Evolutionary conservation across 768 basidiomycete species (phyloP), one percentile per base, ranked within the genome.

Genomic region (button mushroom (Agaricus bisporus)): DNA sequence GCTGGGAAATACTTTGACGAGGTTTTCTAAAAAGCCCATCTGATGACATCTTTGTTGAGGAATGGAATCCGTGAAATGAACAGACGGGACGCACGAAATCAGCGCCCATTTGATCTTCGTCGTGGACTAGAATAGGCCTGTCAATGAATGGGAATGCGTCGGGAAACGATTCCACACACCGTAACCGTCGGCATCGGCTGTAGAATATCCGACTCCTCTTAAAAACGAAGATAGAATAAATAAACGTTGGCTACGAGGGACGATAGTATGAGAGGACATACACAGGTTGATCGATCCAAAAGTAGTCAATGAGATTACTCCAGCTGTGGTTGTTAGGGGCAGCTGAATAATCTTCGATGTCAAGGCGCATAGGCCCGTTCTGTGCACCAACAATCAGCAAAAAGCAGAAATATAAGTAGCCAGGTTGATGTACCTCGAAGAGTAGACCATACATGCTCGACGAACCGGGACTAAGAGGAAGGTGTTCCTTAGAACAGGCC

Each of bases 231-330:
- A 22, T 22, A 22, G 4, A 22, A 22, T 22, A 20, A 35, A 25
- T 14, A 32, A 17, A 48, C 15, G 11, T 29, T 26, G 17, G n/a
- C 28, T 12, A 10, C 28, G n/a, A 32, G 10, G 25, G 25, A 36
- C 46, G 32, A 46, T 46, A 17, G 46, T 20, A 43, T 9, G 42
- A 28, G 28, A 22, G 4, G 22, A 58, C 70, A 49, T 63, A 79
- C 77, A 86, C 85, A 45, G 86, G 87, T 52, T 88, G 83, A 60
- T 89, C 88, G 47, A 89, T 70, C 84, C 83, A 88, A 36, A 88
- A 74, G 57, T 78, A 81, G 64, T 89, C 87, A 1, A 82, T 78
- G 18, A 86, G 62, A 20, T 67, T 74, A 55, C 76, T 70, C 81
- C 84, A 86, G 58, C 78, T 75, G 63, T 80, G 74, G 3, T 73